Evolutionary conservation across 768 basidiomycete species (phyloP).

Genomic region (Trametes cinnabarina): DNA sequence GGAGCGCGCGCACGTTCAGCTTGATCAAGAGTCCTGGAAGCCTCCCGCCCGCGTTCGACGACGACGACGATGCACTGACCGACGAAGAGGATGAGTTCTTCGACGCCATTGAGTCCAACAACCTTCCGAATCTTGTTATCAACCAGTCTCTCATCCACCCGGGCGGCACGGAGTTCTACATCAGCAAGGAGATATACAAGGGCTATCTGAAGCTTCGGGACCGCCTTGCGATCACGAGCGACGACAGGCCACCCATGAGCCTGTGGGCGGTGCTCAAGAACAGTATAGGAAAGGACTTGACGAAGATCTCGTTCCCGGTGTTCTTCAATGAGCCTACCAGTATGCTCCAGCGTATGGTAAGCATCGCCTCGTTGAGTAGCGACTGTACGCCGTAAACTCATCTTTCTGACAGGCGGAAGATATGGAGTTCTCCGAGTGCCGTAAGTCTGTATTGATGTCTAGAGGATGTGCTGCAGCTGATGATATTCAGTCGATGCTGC

Average conservation of each 20-base stretch:
- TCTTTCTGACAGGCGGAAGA: conserved; percentile 66
- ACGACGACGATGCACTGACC: conserved; percentile 43
- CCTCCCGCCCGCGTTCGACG: conserved; percentile 23
- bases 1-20: background rate
- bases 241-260: conserved; percentile 85
- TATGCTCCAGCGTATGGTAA: conserved; percentile 93
- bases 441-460: conserved; percentile 43
- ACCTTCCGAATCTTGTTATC: conserved; percentile 72
- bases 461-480: background rate
- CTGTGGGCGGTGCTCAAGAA: conserved; percentile 95
- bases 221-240: conserved; percentile 58
- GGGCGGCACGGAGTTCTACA: conserved; percentile 32
- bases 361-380: conserved; percentile 19
- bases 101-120: conserved; percentile 88
- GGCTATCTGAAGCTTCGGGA: conserved; percentile 68
- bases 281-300: conserved; percentile 94
- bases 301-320: conserved; percentile 92
- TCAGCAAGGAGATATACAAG: conserved; percentile 50
- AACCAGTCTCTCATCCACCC: conserved; percentile 56
- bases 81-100: conserved; percentile 97
- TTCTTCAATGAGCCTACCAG: conserved; percentile 93
- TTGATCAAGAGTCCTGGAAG: conserved; percentile 5
- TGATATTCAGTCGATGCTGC: conserved; percentile 73
- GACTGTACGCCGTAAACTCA: background rate
- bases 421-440: conserved; percentile 94